phyloP scores from a whole-genome alignment of 345 rosid genomes.

The Trapa bicornis region DNA sequence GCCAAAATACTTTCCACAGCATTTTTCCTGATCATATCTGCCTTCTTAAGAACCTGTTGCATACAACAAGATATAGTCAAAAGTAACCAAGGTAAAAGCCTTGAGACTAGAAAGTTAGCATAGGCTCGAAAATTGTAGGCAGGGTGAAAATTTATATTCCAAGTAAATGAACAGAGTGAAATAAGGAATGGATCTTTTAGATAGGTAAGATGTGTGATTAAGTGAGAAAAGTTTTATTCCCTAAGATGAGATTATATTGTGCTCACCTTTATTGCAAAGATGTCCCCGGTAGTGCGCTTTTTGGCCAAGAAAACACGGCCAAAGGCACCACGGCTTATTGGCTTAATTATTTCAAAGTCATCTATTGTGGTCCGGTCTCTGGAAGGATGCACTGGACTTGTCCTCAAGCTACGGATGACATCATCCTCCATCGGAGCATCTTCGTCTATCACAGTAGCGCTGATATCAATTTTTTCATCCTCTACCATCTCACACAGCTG shows the following conservation, averaged over 20 bases:
- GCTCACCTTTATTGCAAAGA: slow-evolving; percentile 88
- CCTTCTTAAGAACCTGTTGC: slow-evolving; percentile 87
- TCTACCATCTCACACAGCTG: slow-evolving; percentile 85
- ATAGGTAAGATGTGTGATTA: no score
- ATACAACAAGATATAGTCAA: background rate
- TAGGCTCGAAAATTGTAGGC: no score
- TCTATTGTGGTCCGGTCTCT: slow-evolving; percentile 96
- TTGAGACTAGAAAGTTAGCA: no score
- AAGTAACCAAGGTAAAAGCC: no score
- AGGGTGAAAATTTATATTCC: no score
- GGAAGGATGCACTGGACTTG: slow-evolving; percentile 79
- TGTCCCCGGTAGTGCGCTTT: slow-evolving; percentile 96
- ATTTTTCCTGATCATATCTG: slow-evolving; percentile 98
- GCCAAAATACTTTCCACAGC: slow-evolving; percentile 99
- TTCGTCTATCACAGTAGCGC: slow-evolving; percentile 83
- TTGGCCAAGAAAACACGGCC: slow-evolving; percentile 97
- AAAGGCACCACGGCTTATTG: slow-evolving; percentile 99
- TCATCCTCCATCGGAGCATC: slow-evolving; percentile 97
- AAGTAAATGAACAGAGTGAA: no score
- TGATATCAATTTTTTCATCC: slow-evolving; percentile 80
- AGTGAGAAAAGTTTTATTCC: no score
- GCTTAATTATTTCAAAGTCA: slow-evolving; percentile 97
- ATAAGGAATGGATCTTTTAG: no score
- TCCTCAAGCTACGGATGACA: slow-evolving; percentile 83
- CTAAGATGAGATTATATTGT: no score